phyloP scores from a whole-genome alignment of 2,329 filamentous ascomycete species.

The Chaetomiaceae sp. region DNA sequence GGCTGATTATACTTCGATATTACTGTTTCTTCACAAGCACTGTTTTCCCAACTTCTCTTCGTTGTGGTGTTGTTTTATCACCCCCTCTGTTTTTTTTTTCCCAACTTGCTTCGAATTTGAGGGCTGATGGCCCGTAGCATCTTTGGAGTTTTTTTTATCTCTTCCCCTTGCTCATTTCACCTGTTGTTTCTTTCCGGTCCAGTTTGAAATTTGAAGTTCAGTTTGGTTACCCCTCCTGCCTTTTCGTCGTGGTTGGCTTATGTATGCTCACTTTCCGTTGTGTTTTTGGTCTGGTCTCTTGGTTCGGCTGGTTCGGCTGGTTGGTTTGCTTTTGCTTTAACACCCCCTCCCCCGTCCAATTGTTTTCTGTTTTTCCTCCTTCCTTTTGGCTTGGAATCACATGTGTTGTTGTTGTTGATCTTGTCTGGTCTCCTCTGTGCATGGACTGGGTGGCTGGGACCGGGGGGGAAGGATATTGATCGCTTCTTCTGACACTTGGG shows the following conservation, averaged over 20 bases:
- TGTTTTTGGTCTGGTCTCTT: neutral
- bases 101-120: neutral
- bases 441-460: conserved; percentile 5
- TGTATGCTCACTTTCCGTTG: neutral
- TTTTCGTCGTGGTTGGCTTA: no score
- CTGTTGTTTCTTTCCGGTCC: no score
- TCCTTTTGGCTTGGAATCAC: neutral
- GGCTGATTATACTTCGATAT: no score
- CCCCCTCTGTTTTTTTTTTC: neutral
- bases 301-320: neutral
- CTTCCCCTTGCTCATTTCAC: no score
- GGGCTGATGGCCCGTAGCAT: neutral
- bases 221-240: neutral
- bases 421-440: conserved; percentile 7
- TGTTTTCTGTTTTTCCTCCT: no score
- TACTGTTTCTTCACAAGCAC: neutral
- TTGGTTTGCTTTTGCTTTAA: neutral
- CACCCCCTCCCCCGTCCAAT: no score
- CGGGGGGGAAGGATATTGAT: neutral
- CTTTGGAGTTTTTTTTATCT: neutral
- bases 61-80: neutral
- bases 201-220: no score
- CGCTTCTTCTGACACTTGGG: neutral
- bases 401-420: neutral
- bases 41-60: neutral